Base-by-base conservation (phyloP, 2,329 filamentous ascomycete genomes). In the Conoideocrella luteorostrata region DNA sequence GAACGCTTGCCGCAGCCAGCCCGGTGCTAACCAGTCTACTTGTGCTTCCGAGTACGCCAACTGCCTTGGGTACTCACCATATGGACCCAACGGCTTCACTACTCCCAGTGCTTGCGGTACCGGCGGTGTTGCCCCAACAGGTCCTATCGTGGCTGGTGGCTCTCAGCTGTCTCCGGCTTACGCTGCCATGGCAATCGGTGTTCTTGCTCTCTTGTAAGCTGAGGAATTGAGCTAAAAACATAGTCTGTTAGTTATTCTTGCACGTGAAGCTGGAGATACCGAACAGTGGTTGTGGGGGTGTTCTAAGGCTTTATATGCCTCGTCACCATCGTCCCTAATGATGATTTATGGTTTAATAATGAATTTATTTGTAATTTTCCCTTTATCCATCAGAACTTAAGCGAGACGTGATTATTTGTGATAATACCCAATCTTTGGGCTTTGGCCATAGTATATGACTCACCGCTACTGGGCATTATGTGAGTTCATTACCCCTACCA, bases 11-110 rank as follows among this genome's bases (percentile, higher is more conserved):
- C 22, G n/a, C 22, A 21, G 22, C 1, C 23, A 29, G 17, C 35
- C 42, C 12, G 22, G 29, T 17, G 29, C 36, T 21, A 29, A 44
- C 29, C 36, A 34, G 42, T 7, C 26, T 2, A n/a, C 7, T 6
- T 44, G 42, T 36, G n/a, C 18, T 28, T 24, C 35, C n/a, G 20
- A 44, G n/a, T 40, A 33, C 22, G 33, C 28, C 36, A 44, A 13
- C 13, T 44, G 42, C 36, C 36, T 44, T 6, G 42, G 42, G n/a
- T 44, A 39, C 29, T 34, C 10, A 18, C 35, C 42, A n/a, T 23
- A 20, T 13, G 26, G 26, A 13, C 13, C 6, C 15, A 17, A n/a
- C 21, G 20, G 6, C n/a, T 33, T 18, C 13, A 20, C 34, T 18
- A 41, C 39, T 12, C 30, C 39, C 13, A 41, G 34, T 7, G 34